Percentiles rank a stretch among this genome's conserved stretches.
These are phyloP conservation scores for Penicillium glabrum DNA, from an alignment of 2,329 filamentous ascomycete species.

Conservation along the genomic window DNA sequence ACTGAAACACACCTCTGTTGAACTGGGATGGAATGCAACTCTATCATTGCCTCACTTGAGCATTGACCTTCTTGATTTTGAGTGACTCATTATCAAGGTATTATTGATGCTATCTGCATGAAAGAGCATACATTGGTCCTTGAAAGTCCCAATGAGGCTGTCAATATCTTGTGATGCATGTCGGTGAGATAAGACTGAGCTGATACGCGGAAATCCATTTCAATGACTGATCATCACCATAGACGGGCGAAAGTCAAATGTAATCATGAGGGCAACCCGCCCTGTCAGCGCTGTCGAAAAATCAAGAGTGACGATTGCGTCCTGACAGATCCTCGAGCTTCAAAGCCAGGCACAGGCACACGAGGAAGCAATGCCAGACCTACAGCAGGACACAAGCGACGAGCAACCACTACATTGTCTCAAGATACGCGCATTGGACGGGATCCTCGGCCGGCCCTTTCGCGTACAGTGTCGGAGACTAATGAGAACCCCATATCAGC, in stretches of 20 bases:
- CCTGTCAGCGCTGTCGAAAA: conserved; percentile 34
- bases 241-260: conserved; percentile 40
- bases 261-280: conserved; percentile 34
- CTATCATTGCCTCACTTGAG: background rate
- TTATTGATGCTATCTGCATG: background rate
- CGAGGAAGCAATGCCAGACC: conserved; percentile 1
- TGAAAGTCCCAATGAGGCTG: conserved; percentile 27
- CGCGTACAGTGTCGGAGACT: conserved; percentile 4
- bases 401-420: conserved; percentile 5
- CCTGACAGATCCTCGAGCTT: conserved; percentile 32
- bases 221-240: background rate
- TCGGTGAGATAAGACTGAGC: conserved; percentile 22
- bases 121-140: background rate
- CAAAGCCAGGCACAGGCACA: conserved; percentile 4
- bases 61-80: background rate
- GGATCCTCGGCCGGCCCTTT: background rate
- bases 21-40: background rate
- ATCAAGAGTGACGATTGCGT: conserved; percentile 23
- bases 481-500: conserved; percentile 20
- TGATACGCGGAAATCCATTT: background rate
- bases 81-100: background rate
- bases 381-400: conserved; percentile 16
- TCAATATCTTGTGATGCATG: conserved; percentile 38
- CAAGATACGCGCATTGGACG: background rate
- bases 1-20: background rate